Percentiles rank a stretch among this genome's conserved stretches.
These are phyloP conservation scores for Mrakia hoshinonis DNA, from an alignment of 768 basidiomycete species.

Conservation along the genomic window DNA sequence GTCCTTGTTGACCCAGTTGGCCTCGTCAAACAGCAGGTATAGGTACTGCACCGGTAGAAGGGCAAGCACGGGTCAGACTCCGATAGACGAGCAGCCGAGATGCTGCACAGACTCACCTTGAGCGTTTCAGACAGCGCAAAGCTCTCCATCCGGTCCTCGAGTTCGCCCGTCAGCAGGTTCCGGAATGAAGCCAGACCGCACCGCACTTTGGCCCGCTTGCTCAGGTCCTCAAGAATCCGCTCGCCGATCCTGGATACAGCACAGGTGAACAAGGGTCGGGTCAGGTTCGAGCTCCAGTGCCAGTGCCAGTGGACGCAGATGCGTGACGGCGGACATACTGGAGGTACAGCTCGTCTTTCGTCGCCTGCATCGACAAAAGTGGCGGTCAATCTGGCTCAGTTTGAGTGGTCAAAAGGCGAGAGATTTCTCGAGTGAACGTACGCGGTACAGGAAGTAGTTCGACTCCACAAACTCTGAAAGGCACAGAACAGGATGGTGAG, in stretches of 20 bases:
- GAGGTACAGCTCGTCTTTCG: slow-evolving; percentile 23
- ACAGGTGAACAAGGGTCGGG: neutral
- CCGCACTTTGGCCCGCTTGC: neutral
- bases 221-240: slow-evolving; percentile 19
- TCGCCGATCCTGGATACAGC: slow-evolving; percentile 6
- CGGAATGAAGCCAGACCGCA: slow-evolving; percentile 22
- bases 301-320: no score
- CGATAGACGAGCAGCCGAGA: neutral
- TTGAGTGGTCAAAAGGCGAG: neutral
- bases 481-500: neutral
- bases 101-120: neutral
- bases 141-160: slow-evolving; percentile 25
- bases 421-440: slow-evolving; percentile 39
- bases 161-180: slow-evolving; percentile 13
- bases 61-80: neutral
- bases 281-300: no score
- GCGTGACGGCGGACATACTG: neutral
- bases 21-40: slow-evolving; percentile 25
- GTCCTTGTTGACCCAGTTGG: slow-evolving; percentile 3
- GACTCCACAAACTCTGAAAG: slow-evolving; percentile 77
- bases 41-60: slow-evolving; percentile 11
- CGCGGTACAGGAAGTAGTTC: slow-evolving; percentile 89
- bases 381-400: neutral
- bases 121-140: slow-evolving; percentile 26
- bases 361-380: neutral